phyloP scores from a whole-genome alignment of 1,139 yeast species.

The Ashbya aceris region DNA sequence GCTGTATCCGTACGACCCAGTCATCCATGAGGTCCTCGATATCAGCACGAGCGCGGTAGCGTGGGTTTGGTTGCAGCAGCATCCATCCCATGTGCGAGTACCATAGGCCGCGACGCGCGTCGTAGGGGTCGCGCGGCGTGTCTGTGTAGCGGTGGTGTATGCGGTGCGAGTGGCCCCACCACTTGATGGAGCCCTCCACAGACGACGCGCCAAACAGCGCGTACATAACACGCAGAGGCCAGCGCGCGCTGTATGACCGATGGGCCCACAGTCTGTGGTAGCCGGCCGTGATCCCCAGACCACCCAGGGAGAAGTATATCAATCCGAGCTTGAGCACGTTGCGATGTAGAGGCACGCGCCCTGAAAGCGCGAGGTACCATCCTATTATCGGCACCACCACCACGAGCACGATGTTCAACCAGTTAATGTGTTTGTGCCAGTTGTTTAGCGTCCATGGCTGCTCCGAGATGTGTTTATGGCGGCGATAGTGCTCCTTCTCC shows the following conservation, averaged over 20 bases:
- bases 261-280: conserved; percentile 87
- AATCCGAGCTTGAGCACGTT: conserved; percentile 57
- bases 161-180: conserved; percentile 99
- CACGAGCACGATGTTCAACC: conserved; percentile 83
- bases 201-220: conserved; percentile 92
- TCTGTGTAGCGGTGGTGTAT: conserved; percentile 97
- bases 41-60: conserved; percentile 91
- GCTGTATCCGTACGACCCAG: conserved; percentile 87
- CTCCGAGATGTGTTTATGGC: conserved; percentile 71
- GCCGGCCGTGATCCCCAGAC: conserved; percentile 93
- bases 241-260: conserved; percentile 69
- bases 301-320: conserved; percentile 58
- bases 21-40: conserved; percentile 85
- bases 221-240: conserved; percentile 61
- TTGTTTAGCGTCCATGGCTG: conserved; percentile 79
- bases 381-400: conserved; percentile 64
- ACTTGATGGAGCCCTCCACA: conserved; percentile 92
- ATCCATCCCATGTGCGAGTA: conserved; percentile 97
- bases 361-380: conserved; percentile 38
- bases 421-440: conserved; percentile 84
- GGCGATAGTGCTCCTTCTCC: conserved; percentile 36
- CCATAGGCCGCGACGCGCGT: conserved; percentile 93
- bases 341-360: conserved; percentile 45
- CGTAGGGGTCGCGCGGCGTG: conserved; percentile 94
- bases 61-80: conserved; percentile 88